These are phyloP conservation scores for Saururus chinensis DNA, from an alignment of 164 flowering plant species.

Conservation along the genomic window DNA sequence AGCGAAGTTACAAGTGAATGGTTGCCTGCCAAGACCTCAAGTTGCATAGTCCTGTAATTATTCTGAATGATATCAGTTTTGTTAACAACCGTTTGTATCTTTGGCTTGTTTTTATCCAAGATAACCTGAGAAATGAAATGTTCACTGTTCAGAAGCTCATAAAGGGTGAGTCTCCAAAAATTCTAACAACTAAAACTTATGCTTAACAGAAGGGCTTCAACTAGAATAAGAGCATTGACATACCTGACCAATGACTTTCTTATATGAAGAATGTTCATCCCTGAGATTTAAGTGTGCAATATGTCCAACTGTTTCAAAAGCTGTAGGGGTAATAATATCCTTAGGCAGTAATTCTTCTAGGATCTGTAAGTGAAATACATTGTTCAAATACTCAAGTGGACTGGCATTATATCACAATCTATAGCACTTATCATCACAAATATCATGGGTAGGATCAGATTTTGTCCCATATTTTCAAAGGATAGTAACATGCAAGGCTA, in stretches of 20 bases:
- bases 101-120: conserved; percentile 82
- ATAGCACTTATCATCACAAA: not conserved
- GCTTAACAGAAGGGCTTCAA: not conserved
- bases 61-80: conserved; percentile 75
- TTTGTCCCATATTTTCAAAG: too few species aligned
- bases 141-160: not conserved
- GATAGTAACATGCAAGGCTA: too few species aligned
- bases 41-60: conserved; percentile 92
- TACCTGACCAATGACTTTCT: conserved; percentile 83
- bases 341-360: conserved; percentile 74
- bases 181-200: too few species aligned
- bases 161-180: not conserved
- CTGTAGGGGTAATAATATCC: conserved; percentile 60
- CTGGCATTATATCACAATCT: not conserved
- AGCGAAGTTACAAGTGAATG: conserved; percentile 76
- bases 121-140: conserved; percentile 49
- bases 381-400: not conserved
- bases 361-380: conserved; percentile 34
- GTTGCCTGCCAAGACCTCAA: conserved; percentile 91
- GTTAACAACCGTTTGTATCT: conserved; percentile 88
- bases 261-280: conserved; percentile 82
- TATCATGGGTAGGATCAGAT: too few species aligned
- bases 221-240: not conserved
- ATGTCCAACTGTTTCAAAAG: conserved; percentile 90
- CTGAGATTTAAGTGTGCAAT: conserved; percentile 82